A percentile compares a stretch with the other conserved stretches of the same genome.
These are phyloP conservation scores for Capsella rubella DNA, from an alignment of 441 rosid species.

Conservation along the genomic window DNA sequence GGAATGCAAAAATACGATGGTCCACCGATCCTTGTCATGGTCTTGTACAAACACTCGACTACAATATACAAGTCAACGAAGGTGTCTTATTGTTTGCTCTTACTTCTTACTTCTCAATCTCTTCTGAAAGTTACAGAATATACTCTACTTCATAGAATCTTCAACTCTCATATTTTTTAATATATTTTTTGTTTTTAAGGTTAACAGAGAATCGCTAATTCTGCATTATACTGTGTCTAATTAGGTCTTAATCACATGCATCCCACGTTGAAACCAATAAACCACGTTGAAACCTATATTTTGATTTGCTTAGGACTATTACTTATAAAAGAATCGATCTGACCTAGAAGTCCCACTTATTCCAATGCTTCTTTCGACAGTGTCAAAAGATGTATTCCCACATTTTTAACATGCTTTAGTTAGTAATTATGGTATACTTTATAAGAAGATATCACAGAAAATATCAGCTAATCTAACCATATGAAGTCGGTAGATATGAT, in stretches of 20 bases:
- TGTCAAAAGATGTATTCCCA: conserved; percentile 18
- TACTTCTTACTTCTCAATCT: not conserved
- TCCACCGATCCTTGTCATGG: conserved; percentile 30
- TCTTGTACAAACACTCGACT: conserved; percentile 34
- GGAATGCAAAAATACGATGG: conserved; percentile 28
- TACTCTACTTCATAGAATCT: conserved; percentile 16
- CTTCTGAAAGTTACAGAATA: conserved; percentile 19
- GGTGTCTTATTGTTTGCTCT: not conserved
- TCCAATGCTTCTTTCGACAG: not conserved
- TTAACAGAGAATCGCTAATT: conserved; percentile 2
- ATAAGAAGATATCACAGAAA: conserved; percentile 15
- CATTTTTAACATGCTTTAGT: conserved; percentile 34
- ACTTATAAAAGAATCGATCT: no score
- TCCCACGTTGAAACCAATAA: not conserved
- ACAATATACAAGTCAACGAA: conserved; percentile 28
- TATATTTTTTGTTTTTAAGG: not conserved
- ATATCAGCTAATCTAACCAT: conserved; percentile 27
- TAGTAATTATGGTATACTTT: conserved; percentile 31
- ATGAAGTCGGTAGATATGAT: conserved; percentile 41
- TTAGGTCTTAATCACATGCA: not conserved
- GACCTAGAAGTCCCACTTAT: no score
- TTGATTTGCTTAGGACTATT: no score
- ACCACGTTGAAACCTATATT: not conserved
- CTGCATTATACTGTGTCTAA: not conserved
- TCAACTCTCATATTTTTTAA: not conserved